Percentiles rank a stretch among this genome's conserved stretches.
phyloP scores from a whole-genome alignment of 139 green algal species.

The Parachlorella kessleri region DNA sequence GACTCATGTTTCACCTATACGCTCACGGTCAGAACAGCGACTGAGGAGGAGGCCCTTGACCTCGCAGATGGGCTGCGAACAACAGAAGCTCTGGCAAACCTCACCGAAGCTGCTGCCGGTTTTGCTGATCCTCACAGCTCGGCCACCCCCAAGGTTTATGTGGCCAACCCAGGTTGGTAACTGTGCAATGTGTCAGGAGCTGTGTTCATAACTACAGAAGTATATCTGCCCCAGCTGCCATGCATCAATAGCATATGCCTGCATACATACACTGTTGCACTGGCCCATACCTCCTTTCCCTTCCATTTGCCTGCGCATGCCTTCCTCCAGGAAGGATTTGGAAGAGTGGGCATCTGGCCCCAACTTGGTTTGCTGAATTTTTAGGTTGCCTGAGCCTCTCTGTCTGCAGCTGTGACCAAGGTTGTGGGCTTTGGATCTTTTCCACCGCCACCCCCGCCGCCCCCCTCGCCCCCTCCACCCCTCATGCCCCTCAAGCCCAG shows the following conservation, averaged over 20 bases:
- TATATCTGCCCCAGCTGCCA: too few relatives aligned
- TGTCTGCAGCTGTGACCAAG: not conserved
- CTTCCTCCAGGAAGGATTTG: not conserved
- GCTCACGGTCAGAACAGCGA: slow-evolving; percentile 9
- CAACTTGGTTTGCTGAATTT: not conserved
- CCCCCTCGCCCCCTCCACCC: slow-evolving; percentile 12
- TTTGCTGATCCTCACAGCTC: slow-evolving; percentile 1
- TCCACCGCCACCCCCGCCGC: slow-evolving; percentile 32
- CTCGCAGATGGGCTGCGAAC: slow-evolving; percentile 14
- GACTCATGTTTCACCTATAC: slow-evolving; percentile 17
- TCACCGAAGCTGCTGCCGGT: slow-evolving; percentile 1
- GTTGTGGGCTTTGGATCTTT: slow-evolving; percentile 41
- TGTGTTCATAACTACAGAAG: not conserved
- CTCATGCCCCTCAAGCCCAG: slow-evolving; percentile 2
- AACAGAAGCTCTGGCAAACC: not conserved
- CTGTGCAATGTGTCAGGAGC: not conserved
- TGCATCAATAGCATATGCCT: too few relatives aligned
- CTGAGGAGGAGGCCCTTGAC: not conserved
- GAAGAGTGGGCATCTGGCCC: not conserved
- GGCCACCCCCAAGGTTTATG: not conserved
- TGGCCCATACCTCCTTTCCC: too few relatives aligned
- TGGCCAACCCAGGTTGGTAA: slow-evolving; percentile 9
- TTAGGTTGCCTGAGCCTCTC: not conserved
- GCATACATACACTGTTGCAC: too few relatives aligned
- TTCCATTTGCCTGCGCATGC: not conserved